These are phyloP conservation scores for Przewalskia tangutica DNA, from an alignment of 257 asterid genomes.

Conservation along the genomic window DNA sequence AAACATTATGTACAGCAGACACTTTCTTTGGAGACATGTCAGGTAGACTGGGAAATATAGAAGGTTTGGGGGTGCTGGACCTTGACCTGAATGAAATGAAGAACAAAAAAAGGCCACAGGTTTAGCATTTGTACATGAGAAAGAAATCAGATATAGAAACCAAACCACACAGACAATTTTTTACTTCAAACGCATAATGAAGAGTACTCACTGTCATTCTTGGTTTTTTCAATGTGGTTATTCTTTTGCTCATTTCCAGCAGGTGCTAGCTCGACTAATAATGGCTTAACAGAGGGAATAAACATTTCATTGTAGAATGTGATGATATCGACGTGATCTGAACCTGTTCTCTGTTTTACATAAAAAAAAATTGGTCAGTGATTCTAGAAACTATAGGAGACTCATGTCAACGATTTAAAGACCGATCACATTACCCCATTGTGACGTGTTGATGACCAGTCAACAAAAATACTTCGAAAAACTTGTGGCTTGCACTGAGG, in stretches of 20 bases:
- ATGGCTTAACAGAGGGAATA: no score
- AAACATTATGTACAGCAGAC: conserved; percentile 81
- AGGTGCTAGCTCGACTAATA: no score
- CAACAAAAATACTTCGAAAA: conserved; percentile 36
- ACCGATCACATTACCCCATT: conserved; percentile 30
- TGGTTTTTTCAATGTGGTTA: no score
- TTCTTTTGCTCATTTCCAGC: no score
- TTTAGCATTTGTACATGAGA: no score
- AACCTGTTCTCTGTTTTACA: conserved; percentile 63
- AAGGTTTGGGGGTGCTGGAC: conserved; percentile 72
- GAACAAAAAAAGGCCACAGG: no score
- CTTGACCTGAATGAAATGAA: conserved; percentile 37
- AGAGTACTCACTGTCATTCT: no score
- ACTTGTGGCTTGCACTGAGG: conserved; percentile 44
- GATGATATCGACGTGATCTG: conserved; percentile 85
- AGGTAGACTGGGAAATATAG: conserved; percentile 85
- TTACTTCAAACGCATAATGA: no score
- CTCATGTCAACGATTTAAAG: conserved; percentile 6
- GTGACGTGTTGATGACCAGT: conserved; percentile 26
- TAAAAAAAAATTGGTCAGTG: conserved; percentile 7
- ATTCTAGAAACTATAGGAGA: background rate
- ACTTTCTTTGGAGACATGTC: conserved; percentile 99
- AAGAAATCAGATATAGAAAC: no score
- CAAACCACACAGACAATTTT: no score
- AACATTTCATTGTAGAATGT: no score